Conservation (phyloP, 164 flowering plant genomes). For the Magnolia officinalis region DNA sequence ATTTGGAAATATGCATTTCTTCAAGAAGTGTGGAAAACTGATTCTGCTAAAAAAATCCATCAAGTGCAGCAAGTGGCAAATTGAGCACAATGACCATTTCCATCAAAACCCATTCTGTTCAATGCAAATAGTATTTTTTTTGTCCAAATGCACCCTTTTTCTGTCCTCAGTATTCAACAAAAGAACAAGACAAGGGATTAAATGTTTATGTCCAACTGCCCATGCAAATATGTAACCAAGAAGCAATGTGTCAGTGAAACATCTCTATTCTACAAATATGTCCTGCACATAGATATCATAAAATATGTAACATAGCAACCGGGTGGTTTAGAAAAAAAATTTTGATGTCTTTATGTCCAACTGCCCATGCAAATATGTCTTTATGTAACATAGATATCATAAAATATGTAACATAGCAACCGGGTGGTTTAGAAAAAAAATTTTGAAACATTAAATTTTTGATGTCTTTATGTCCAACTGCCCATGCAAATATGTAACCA, state of each 20-base stretch:
- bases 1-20: not conserved
- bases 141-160: not conserved
- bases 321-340: slow-evolving; percentile 14
- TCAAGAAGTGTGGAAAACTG: not conserved
- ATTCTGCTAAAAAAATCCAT: no score
- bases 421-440: no score
- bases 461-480: slow-evolving; percentile 80
- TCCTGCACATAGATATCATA: not conserved
- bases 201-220: slow-evolving; percentile 64
- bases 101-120: not conserved
- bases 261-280: not conserved
- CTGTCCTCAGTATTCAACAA: not conserved
- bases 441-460: no score
- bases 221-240: slow-evolving; percentile 10
- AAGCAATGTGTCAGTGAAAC: slow-evolving; percentile 15
- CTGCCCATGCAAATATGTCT: slow-evolving; percentile 39
- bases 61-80: not conserved
- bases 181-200: not conserved
- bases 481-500: slow-evolving; percentile 16
- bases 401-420: no score
- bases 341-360: slow-evolving; percentile 66
- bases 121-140: not conserved
- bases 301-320: not conserved
- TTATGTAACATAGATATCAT: no score
- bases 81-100: not conserved